A percentile compares a stretch with the other conserved stretches of the same genome.
These are phyloP conservation scores for Ustanciosporium gigantosporum DNA, from an alignment of 1,284 basidiomycete species.

Conservation along the genomic window DNA sequence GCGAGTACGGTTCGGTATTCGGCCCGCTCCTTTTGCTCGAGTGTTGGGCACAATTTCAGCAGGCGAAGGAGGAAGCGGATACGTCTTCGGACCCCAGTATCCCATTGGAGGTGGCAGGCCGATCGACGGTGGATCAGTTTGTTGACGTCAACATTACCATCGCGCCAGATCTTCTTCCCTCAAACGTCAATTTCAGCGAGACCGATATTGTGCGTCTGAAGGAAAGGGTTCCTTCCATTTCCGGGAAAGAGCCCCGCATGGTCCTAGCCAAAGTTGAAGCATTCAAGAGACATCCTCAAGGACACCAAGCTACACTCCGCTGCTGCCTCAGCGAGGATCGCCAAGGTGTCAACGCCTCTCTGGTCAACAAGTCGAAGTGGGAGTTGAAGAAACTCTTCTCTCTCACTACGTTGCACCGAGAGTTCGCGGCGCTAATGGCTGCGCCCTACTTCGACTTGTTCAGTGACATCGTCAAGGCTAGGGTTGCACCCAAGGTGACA, in stretches of 20 bases:
- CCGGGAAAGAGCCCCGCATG: constrained; percentile 65
- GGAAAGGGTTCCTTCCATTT: constrained; percentile 78
- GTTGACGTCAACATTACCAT: constrained; percentile 42
- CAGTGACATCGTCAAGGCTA: constrained; percentile 72
- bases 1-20: constrained; percentile 76
- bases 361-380: constrained; percentile 72
- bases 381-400: constrained; percentile 78
- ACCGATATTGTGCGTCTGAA: constrained; percentile 72
- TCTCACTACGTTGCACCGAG: constrained; percentile 88
- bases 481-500: constrained; percentile 64
- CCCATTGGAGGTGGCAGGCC: constrained; percentile 32
- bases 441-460: constrained; percentile 81
- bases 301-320: constrained; percentile 64
- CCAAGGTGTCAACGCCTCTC: constrained; percentile 51
- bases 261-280: constrained; percentile 76
- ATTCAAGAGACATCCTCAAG: constrained; percentile 67
- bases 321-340: constrained; percentile 63
- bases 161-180: constrained; percentile 19
- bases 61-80: constrained; percentile 72
- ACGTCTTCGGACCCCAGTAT: constrained; percentile 49
- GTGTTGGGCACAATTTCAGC: constrained; percentile 84
- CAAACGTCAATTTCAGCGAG: constrained; percentile 24
- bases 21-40: constrained; percentile 88
- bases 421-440: constrained; percentile 83
- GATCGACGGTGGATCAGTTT: constrained; percentile 43